Evolutionary conservation across 768 basidiomycete species (phyloP), one percentile per base, ranked within the genome.

Genomic region (Hygrophoropsis aurantiaca): DNA sequence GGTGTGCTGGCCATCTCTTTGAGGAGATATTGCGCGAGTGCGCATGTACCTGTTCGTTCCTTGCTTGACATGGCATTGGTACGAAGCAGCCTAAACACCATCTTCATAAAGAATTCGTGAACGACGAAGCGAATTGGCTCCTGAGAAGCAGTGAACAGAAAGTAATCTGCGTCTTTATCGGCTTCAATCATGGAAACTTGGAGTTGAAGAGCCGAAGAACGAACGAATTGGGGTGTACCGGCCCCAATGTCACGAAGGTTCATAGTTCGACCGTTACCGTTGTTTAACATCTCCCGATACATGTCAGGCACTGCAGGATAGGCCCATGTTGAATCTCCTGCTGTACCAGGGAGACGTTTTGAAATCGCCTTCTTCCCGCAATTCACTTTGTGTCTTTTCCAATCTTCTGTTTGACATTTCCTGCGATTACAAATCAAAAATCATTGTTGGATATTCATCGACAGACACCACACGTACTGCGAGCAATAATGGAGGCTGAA

Each of bases 401-500:
- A 58, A 49, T 58, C 50, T 40, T 44, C 20, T 34, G 38, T 45
- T 41, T 59, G 56, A 40, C 57, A 59, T 40, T 27, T 35, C 26
- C 57, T 60, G 44, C 10, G n/a, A 21, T 13, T 6, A 30, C 27
- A 13, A 30, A 30, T 30, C 7, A 30, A n/a, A n/a, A n/a, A n/a
- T n/a, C n/a, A 13, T 30, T 30, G 13, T 13, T 30, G 6, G 27
- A 30, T 7, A 30, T 30, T 6, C 7, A 13, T 6, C 6, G 27
- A 5, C 18, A 37, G 21, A 21, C 5, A 16, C 9, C 21, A 41
- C 18, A 26, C 35, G 20, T 8, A 49, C 57, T 38, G 44, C 11
- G 58, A 58, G 45, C 58, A 60, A 48, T 56, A 58, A 36, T 58
- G 46, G 3, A 58, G 37, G 11, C 27, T 18, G 30, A 60, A 56